Conservation (phyloP, 2,329 filamentous ascomycete species). For the Cladosporium colombiae region DNA sequence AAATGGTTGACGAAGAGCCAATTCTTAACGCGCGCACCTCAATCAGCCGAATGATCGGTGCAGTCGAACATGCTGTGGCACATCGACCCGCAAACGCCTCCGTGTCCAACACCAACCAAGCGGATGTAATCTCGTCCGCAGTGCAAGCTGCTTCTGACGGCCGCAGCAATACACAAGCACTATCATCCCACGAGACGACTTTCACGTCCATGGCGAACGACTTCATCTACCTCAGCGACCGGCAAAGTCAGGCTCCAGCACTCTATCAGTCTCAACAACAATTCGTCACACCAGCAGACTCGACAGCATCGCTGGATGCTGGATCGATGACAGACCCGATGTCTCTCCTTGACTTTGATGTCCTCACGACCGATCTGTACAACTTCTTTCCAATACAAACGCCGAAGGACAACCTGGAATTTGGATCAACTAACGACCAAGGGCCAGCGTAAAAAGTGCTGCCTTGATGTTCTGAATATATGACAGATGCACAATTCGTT, state of each 20-base stretch:
- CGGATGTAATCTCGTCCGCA: not conserved
- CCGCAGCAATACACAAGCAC: not conserved
- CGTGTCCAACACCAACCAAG: not conserved
- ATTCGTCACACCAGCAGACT: not conserved
- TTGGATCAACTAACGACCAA: not conserved
- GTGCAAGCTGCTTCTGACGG: not conserved
- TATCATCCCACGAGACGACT: not conserved
- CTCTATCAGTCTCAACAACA: not conserved
- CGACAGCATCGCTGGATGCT: not conserved
- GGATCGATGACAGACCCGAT: conserved; percentile 20
- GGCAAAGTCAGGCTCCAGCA: not conserved
- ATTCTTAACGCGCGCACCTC: conserved; percentile 21
- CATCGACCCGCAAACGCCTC: not conserved
- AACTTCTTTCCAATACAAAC: conserved; percentile 39
- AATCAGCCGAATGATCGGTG: conserved; percentile 24
- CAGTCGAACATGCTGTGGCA: not conserved
- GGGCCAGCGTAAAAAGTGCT: not conserved
- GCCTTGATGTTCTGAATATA: not conserved
- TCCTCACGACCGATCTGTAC: conserved; percentile 35
- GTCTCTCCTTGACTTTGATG: conserved; percentile 29
- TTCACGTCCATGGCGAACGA: conserved; percentile 16
- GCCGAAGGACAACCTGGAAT: not conserved
- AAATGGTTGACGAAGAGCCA: conserved; percentile 30
- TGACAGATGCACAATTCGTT: not conserved
- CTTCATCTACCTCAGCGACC: conserved; percentile 16